Percentiles rank a stretch among this genome's conserved stretches.
Evolutionary conservation across 352 stramenopile genomes (phyloP).

Genomic region (Phytopythium vexans): DNA sequence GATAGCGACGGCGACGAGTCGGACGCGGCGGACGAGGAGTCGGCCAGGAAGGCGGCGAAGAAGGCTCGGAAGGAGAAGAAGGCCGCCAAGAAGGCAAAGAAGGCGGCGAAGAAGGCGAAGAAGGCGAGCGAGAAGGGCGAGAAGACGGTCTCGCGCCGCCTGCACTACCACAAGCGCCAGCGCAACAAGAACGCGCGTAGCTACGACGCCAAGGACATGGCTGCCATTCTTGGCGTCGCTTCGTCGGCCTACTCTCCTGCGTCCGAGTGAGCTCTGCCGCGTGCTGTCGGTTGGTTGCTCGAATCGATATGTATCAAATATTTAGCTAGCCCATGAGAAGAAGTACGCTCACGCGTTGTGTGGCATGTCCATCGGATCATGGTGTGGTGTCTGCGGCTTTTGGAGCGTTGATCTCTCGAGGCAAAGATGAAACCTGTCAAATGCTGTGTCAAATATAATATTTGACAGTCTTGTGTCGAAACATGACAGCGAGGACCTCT

Average conservation of each 20-base stretch:
- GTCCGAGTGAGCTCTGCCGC: neutral
- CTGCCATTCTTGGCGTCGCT: slow-evolving; percentile 79
- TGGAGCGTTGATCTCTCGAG: too few relatives aligned
- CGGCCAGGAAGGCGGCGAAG: slow-evolving; percentile 32
- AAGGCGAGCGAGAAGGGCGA: slow-evolving; percentile 18
- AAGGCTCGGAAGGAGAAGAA: slow-evolving; percentile 52
- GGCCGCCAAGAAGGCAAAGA: slow-evolving; percentile 54
- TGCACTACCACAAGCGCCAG: slow-evolving; percentile 80
- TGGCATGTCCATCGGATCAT: too few relatives aligned
- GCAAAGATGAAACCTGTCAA: too few relatives aligned
- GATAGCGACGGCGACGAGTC: slow-evolving; percentile 25
- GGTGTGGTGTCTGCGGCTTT: too few relatives aligned
- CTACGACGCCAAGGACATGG: slow-evolving; percentile 82
- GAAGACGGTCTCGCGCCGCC: slow-evolving; percentile 48
- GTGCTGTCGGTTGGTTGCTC: too few relatives aligned
- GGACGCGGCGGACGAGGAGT: slow-evolving; percentile 23
- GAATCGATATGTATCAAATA: too few relatives aligned
- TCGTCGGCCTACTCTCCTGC: slow-evolving; percentile 23
- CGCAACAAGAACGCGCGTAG: slow-evolving; percentile 86
- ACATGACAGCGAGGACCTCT: too few relatives aligned
- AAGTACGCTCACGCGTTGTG: too few relatives aligned
- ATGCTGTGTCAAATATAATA: too few relatives aligned
- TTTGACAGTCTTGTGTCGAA: too few relatives aligned
- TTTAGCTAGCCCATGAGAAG: too few relatives aligned
- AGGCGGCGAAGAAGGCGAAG: slow-evolving; percentile 48